phyloP scores from a whole-genome alignment of 1,284 basidiomycete genomes.

The Phylloporus sp. region DNA sequence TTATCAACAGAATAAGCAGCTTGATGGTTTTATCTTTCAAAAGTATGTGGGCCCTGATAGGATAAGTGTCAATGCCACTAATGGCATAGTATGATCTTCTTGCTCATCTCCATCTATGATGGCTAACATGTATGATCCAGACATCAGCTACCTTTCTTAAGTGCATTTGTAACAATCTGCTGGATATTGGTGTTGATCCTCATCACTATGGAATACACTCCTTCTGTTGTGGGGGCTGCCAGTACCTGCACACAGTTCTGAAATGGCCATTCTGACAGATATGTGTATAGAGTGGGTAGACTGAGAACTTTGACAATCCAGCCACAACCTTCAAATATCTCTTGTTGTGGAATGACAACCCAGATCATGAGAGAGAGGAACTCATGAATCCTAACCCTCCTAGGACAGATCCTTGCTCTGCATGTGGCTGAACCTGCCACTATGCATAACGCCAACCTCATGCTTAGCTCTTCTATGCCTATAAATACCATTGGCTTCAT shows the following conservation, averaged over 20 bases:
- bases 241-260: neutral
- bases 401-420: neutral
- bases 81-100: neutral
- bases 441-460: neutral
- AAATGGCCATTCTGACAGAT: neutral
- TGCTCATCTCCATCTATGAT: neutral
- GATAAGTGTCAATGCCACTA: neutral
- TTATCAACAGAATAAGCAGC: neutral
- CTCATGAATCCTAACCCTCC: neutral
- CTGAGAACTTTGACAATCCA: constrained; percentile 1
- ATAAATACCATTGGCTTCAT: too few species aligned
- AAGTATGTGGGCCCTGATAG: neutral
- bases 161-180: neutral
- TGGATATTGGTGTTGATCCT: neutral
- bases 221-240: neutral
- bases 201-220: neutral
- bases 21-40: neutral
- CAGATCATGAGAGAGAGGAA: neutral
- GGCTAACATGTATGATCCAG: neutral
- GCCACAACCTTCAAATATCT: constrained; percentile 1
- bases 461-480: too few species aligned
- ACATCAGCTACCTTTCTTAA: neutral
- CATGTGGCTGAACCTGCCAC: neutral
- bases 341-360: neutral
- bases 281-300: neutral